These are phyloP conservation scores for Sugiyamaella boreocaroliniensis DNA, from an alignment of 805 yeast species.

Conservation along the genomic window DNA sequence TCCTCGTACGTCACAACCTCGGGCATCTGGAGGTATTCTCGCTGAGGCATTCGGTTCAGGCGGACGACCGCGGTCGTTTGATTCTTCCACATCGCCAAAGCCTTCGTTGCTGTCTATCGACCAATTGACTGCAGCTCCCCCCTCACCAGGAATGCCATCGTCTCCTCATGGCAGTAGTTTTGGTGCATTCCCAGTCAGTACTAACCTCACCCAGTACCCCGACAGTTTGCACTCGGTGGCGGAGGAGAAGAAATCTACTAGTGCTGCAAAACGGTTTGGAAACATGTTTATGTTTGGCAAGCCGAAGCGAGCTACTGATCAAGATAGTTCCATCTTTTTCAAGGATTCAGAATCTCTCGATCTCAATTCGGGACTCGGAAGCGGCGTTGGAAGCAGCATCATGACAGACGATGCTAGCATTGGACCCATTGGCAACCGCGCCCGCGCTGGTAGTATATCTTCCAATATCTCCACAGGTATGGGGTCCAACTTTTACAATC, in stretches of 20 bases:
- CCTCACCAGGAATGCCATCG: constrained; percentile 6
- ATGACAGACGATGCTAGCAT: constrained; percentile 1
- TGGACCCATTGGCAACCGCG: constrained; percentile 15
- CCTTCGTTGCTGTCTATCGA: constrained; percentile 16
- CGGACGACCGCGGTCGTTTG: constrained; percentile 10
- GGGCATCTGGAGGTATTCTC: constrained; percentile 14
- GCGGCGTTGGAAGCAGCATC: neutral
- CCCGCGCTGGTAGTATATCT: constrained; percentile 19
- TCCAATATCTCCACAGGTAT: constrained; percentile 1
- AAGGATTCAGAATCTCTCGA: neutral
- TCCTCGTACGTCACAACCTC: constrained; percentile 2
- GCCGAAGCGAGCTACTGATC: neutral
- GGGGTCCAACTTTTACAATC: constrained; percentile 7
- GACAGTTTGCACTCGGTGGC: neutral
- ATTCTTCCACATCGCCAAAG: constrained; percentile 12
- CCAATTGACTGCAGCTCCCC: neutral
- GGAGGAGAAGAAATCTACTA: neutral
- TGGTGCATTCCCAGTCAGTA: neutral
- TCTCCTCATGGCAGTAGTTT: constrained; percentile 13
- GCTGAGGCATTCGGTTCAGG: constrained; percentile 9
- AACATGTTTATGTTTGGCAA: neutral
- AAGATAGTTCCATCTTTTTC: neutral
- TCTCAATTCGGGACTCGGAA: neutral
- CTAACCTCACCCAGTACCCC: neutral
- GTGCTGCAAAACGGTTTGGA: neutral